Conservation (phyloP, 1,284 basidiomycete genomes). For the Pholiota adiposa region DNA sequence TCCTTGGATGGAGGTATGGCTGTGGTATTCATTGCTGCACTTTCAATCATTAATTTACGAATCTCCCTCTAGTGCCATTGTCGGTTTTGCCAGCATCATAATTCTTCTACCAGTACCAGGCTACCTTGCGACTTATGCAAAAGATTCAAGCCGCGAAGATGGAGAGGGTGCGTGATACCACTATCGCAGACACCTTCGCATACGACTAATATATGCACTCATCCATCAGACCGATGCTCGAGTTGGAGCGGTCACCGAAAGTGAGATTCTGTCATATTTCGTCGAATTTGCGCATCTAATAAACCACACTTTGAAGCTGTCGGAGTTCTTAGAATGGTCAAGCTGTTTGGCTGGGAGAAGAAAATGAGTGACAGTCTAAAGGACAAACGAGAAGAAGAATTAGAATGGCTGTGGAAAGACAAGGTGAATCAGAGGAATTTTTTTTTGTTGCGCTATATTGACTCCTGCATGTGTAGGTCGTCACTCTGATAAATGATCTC, state of each 20-base stretch:
- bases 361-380: conserved; percentile 54
- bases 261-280: too few relatives aligned
- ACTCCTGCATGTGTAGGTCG: conserved; percentile 22
- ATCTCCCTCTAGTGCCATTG: conserved; percentile 42
- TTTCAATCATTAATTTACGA: neutral
- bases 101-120: conserved; percentile 53
- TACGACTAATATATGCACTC: neutral
- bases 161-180: conserved; percentile 34
- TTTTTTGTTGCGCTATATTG: conserved; percentile 13
- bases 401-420: conserved; percentile 48
- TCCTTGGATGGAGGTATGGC: conserved; percentile 37
- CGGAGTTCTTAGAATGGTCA: conserved; percentile 64
- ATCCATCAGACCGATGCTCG: conserved; percentile 42
- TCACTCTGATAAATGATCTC: conserved; percentile 18
- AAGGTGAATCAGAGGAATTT: conserved; percentile 34
- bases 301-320: conserved; percentile 35
- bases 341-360: conserved; percentile 74
- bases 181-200: neutral
- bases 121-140: conserved; percentile 35
- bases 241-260: conserved; percentile 54
- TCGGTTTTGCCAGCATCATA: conserved; percentile 57
- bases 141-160: conserved; percentile 29
- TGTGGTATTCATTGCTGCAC: neutral
- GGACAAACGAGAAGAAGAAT: conserved; percentile 59
- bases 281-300: too few relatives aligned